phyloP scores from a whole-genome alignment of 768 basidiomycete genomes.

The Infundibulicybe gibba region DNA sequence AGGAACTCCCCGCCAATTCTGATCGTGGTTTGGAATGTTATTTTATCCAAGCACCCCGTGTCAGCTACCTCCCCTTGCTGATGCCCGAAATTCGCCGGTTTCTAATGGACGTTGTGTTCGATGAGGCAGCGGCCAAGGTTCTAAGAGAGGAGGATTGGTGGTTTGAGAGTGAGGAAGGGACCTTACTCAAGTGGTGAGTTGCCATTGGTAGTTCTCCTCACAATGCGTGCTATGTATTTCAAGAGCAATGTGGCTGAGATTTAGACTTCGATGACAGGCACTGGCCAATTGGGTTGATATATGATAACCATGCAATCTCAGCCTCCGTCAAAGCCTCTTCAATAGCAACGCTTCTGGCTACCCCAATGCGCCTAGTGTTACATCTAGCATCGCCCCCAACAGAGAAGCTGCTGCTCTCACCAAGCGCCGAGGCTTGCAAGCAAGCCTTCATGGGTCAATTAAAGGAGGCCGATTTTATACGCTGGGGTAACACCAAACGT shows the following conservation, averaged over 20 bases:
- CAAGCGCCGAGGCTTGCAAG: conserved; percentile 84
- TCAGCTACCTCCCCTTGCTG: conserved; percentile 89
- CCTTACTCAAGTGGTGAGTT: conserved; percentile 81
- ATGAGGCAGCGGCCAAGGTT: conserved; percentile 71
- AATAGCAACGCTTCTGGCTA: conserved; percentile 33
- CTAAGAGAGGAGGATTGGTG: conserved; percentile 94
- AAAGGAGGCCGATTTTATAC: conserved; percentile 95
- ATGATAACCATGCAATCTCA: conserved; percentile 78
- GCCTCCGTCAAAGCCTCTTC: conserved; percentile 49
- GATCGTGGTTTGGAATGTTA: conserved; percentile 89
- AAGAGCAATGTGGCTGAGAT: background rate
- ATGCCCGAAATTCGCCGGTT: conserved; percentile 87
- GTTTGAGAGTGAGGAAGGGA: conserved; percentile 90
- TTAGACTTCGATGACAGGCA: conserved; percentile 82
- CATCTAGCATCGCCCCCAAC: conserved; percentile 86
- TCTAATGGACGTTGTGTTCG: conserved; percentile 89
- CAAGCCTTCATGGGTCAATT: conserved; percentile 93
- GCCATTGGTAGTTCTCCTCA: background rate
- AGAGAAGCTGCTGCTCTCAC: conserved; percentile 80
- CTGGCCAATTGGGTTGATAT: conserved; percentile 95
- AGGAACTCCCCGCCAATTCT: conserved; percentile 86
- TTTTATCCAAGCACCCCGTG: conserved; percentile 86
- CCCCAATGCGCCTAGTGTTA: conserved; percentile 75
- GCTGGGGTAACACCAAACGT: conserved; percentile 94
- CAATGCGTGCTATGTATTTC: conserved; percentile 5